These are phyloP conservation scores for Sanghuangporus weigelae DNA, from an alignment of 1,284 basidiomycete genomes.

Conservation along the genomic window DNA sequence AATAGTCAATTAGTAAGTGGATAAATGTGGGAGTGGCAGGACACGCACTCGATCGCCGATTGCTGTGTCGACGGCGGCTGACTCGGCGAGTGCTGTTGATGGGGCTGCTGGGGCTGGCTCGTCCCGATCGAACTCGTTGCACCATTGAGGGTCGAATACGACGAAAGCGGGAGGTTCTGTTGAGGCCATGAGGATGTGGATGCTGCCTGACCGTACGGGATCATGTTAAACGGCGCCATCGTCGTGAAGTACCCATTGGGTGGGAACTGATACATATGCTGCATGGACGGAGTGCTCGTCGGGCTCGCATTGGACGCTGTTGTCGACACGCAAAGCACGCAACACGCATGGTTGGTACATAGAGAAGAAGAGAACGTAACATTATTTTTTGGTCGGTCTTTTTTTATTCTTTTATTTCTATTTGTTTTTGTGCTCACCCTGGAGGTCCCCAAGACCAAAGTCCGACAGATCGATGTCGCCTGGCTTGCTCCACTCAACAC, in stretches of 20 bases:
- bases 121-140: conserved; percentile 42
- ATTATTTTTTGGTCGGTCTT: neutral
- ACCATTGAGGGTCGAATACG: conserved; percentile 69
- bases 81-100: conserved; percentile 24
- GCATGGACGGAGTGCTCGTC: conserved; percentile 9
- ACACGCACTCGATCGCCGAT: conserved; percentile 22
- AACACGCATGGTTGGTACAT: neutral
- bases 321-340: neutral
- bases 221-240: conserved; percentile 46
- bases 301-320: conserved; percentile 11
- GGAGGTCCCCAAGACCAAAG: conserved; percentile 33
- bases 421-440: conserved; percentile 29
- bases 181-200: conserved; percentile 39
- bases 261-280: conserved; percentile 24
- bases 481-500: conserved; percentile 21
- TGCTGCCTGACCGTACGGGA: conserved; percentile 38
- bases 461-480: conserved; percentile 38
- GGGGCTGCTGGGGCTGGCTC: conserved; percentile 23
- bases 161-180: conserved; percentile 56
- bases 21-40: neutral
- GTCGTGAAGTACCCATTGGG: conserved; percentile 34
- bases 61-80: conserved; percentile 26
- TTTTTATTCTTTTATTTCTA: neutral
- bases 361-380: neutral
- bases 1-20: neutral